These are phyloP conservation scores for Rhodotorula kratochvilovae DNA, from an alignment of 768 basidiomycete genomes.

Conservation along the genomic window DNA sequence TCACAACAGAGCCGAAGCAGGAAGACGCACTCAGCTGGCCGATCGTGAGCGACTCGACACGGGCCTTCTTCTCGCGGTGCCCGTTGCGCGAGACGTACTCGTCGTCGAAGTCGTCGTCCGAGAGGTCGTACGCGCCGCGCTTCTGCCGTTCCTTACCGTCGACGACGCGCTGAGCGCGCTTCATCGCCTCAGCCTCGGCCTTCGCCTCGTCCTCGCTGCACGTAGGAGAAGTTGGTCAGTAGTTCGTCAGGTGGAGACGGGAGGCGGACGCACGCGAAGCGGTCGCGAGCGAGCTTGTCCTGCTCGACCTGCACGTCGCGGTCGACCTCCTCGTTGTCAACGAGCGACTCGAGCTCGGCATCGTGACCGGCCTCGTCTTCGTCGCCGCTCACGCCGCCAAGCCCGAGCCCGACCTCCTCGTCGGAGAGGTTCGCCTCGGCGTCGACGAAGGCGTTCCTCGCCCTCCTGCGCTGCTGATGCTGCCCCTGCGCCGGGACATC, in stretches of 20 bases:
- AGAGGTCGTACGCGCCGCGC: conserved; percentile 15
- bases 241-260: fast-evolving
- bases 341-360: conserved; percentile 29
- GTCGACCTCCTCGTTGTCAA: conserved; percentile 28
- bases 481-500: neutral
- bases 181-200: conserved; percentile 13
- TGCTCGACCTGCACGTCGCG: conserved; percentile 20
- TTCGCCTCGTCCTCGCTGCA: conserved; percentile 21
- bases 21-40: conserved; percentile 17
- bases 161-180: conserved; percentile 22
- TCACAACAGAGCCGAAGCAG: neutral
- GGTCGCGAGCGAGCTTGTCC: conserved; percentile 7
- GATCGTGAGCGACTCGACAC: conserved; percentile 1
- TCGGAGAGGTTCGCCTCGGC: conserved; percentile 26
- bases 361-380: conserved; percentile 30
- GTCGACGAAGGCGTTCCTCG: conserved; percentile 20
- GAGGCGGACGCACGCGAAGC: conserved; percentile 11
- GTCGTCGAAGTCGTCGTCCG: conserved; percentile 38
- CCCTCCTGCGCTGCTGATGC: neutral
- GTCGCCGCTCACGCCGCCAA: conserved; percentile 21
- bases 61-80: conserved; percentile 4
- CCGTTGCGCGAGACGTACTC: conserved; percentile 3
- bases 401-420: conserved; percentile 22
- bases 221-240: neutral
- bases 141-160: conserved; percentile 34